Evolutionary conservation across 1,284 basidiomycete genomes (phyloP), one percentile per base, ranked within the genome.

Genomic region (Ceratobasidium sp.): DNA sequence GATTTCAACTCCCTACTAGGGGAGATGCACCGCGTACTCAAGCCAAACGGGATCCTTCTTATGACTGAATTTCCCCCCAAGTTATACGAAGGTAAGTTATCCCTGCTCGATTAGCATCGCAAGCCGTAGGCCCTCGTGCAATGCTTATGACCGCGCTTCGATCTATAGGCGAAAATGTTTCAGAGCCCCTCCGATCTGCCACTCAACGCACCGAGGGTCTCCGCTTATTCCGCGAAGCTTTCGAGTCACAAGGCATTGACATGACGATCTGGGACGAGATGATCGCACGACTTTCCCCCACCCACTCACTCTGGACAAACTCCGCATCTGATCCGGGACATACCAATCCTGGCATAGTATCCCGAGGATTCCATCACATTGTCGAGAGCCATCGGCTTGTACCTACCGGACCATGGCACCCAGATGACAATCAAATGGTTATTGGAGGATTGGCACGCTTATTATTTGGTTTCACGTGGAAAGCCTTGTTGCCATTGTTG

Each of bases 21-120:
- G 30, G 68, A 70, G 52, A 59, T 59, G 33, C 35, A 70, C 54
- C 52, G 68, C 8, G 68, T 70, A 18, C 54, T 70, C 18, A 70
- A 70, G 41, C 68, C 68, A 5, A 33, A 33, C 27, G 68, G 68
- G 20, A 35, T 70, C 23, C 16, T 70, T 6, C 5, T 70, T 5
- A 70, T 70, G 7, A 46, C 48, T 2, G 68, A 70, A 52, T 12
- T 57, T 10, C 68, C 68, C 1, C 20, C 38, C 3, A 12, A 41
- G 20, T 10, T 20, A 2, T 70, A 70, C 35, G 68, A 70, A 20
- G 68, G 68, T 70, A 20, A 46, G 44, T 44, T 20, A 23, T 33
- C 10, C 30, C 44, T n/a, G 7, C 30, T 50, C 46, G 6, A 3
- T 48, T 8, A 33, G 3, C 38, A 16, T 23, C 16, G 35, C n/a